Evolutionary conservation across 169 alveolate species (phyloP).

Genomic region (Eimeria tenella): DNA sequence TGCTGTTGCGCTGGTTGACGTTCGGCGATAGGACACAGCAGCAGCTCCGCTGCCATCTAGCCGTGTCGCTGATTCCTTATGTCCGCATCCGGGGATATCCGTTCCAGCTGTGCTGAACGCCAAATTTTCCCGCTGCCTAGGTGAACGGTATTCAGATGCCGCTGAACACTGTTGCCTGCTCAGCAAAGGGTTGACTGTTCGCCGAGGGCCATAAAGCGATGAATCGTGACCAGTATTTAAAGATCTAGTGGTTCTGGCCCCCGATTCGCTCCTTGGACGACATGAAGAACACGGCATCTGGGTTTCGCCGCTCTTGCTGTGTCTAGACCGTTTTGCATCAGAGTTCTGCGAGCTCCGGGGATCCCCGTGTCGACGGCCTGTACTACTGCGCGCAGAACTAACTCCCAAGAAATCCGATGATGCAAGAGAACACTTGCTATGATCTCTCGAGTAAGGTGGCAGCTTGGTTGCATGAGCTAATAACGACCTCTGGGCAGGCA

Average conservation of each 20-base stretch:
- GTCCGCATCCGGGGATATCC: neutral
- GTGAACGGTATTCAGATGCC: constrained; percentile 9
- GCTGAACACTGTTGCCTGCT: constrained; percentile 18
- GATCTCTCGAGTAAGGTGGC: neutral
- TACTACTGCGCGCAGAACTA: constrained; percentile 42
- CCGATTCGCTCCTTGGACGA: neutral
- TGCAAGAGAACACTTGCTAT: neutral
- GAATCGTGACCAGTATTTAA: constrained; percentile 19
- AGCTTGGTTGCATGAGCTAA: neutral
- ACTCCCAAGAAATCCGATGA: constrained; percentile 35
- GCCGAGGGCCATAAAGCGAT: constrained; percentile 30
- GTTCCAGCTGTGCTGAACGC: constrained; percentile 16
- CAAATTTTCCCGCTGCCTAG: constrained; percentile 13
- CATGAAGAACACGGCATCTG: constrained; percentile 7
- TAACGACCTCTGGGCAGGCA: constrained; percentile 5
- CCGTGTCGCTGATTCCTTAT: constrained; percentile 4
- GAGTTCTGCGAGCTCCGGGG: constrained; percentile 18
- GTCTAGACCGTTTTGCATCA: constrained; percentile 31
- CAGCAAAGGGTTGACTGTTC: constrained; percentile 54
- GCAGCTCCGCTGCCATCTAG: constrained; percentile 22
- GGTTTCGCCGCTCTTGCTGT: constrained; percentile 33
- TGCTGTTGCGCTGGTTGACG: constrained; percentile 14
- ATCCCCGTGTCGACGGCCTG: constrained; percentile 25
- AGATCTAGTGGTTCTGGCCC: constrained; percentile 38
- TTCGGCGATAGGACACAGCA: constrained; percentile 21